Conservation (phyloP, 208 protist genomes). For the Trypanosoma brucei region DNA sequence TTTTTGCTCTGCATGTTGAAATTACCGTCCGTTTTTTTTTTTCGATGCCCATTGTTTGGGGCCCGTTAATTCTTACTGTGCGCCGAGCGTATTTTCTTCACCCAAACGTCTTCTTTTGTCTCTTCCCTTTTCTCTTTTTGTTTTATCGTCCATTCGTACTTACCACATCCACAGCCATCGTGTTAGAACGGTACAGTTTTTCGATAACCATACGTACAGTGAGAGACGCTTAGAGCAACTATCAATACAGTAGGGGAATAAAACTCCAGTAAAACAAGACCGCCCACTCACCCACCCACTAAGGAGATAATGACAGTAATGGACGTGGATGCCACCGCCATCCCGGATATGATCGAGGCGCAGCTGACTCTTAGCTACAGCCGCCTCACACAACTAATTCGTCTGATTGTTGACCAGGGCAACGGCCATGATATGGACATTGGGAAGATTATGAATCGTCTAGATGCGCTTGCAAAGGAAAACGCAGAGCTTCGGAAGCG, state of each 20-base stretch:
- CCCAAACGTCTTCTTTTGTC: too few relatives aligned
- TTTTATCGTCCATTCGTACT: neutral
- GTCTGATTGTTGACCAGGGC: constrained; percentile 75
- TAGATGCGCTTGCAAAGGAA: constrained; percentile 45
- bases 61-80: too few relatives aligned
- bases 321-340: constrained; percentile 59
- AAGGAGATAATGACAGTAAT: constrained; percentile 50
- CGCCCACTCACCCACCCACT: too few relatives aligned
- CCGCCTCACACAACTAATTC: constrained; percentile 71
- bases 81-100: too few relatives aligned
- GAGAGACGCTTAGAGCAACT: too few relatives aligned
- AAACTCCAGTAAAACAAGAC: too few relatives aligned
- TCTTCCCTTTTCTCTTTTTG: neutral
- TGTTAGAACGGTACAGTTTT: neutral
- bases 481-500: constrained; percentile 43
- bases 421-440: constrained; percentile 83
- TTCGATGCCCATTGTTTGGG: too few relatives aligned
- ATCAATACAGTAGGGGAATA: too few relatives aligned
- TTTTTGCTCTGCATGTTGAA: too few relatives aligned
- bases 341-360: constrained; percentile 89
- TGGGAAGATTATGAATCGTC: constrained; percentile 40
- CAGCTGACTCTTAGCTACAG: constrained; percentile 88
- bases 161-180: neutral
- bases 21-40: too few relatives aligned
- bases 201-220: too few relatives aligned